Evolutionary conservation across 176 grass and related monocot species (phyloP).

Genomic region (Urochloa ruziziensis): DNA sequence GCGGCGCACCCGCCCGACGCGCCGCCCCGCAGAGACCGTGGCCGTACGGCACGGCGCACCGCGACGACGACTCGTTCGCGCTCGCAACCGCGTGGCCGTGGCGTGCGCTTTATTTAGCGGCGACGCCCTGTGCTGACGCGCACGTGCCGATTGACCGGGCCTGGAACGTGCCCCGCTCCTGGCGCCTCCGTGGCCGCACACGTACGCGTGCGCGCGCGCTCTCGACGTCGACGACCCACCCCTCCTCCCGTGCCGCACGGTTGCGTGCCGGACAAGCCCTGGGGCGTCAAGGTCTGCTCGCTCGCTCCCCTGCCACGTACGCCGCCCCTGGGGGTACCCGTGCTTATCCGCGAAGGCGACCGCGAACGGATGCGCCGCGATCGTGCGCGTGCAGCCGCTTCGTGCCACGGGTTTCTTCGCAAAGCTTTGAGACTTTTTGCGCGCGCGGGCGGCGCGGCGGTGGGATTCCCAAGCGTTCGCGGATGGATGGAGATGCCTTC

Average conservation of each 20-base stretch:
- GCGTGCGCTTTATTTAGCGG: background rate
- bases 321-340: background rate
- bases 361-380: background rate
- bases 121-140: background rate
- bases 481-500: background rate
- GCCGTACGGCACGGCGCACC: conserved; percentile 20
- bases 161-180: background rate
- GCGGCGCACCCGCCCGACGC: background rate
- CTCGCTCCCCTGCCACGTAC: background rate
- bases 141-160: conserved; percentile 1
- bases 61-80: background rate
- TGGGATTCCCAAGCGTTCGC: background rate
- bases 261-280: background rate
- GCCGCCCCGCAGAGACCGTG: background rate
- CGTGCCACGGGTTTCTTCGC: background rate
- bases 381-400: background rate
- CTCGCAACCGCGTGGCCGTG: background rate
- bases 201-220: too few species aligned
- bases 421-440: background rate
- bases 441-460: too few species aligned
- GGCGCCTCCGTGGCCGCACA: background rate
- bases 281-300: background rate
- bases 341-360: background rate
- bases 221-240: background rate
- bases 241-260: background rate